Evolutionary conservation across 805 yeast genomes (phyloP), one percentile per base, ranked within the genome.

Genomic region (Clavispora asparagi): DNA sequence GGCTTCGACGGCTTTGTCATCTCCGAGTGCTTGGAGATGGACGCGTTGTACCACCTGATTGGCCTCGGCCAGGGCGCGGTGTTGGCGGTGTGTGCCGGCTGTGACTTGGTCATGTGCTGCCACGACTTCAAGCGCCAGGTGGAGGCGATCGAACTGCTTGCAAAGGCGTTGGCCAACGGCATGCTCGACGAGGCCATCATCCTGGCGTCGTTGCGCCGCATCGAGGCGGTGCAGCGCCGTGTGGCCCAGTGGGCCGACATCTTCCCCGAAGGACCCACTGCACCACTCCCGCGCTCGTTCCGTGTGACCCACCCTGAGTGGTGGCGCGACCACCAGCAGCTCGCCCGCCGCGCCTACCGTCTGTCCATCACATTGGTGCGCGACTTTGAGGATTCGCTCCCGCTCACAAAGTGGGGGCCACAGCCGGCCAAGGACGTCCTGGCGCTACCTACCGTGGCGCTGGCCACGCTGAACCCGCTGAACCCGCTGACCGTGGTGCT

Each of bases 21-120:
- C 13, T 71, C 79, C 47, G 86, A 81, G 54, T 81, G 86, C 53
- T 63, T 81, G 41, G 84, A 81, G 56, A 71, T 81, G 78, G 85
- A 81, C 47, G 79, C 84, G 1, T 63, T 81, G 23, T 78, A 78
- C 58, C 81, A 78, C 45, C 77, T 79, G n/a, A 75, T 81, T 42
- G 86, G 86, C 5, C 67, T 81, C 32, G 80, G 82, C n/a, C 86
- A 81, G 59, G 86, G 85, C 9, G 82, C 81, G 0, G 74, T 79
- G 7, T 67, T 79, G 55, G 82, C 85, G 2, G 64, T 80, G n/a
- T 71, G 73, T 42, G 86, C 85, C 7, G 82, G 85, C 6, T 81
- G 86, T 61, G 86, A 81, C 58, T 64, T 81, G 49, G 78, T 81
- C 9, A 69, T 81, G 72, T 82, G 81, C 19, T 81, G 86, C 57